Evolutionary conservation across 768 basidiomycete genomes (phyloP).

Genomic region (Pleurotus salmoneostramineus): DNA sequence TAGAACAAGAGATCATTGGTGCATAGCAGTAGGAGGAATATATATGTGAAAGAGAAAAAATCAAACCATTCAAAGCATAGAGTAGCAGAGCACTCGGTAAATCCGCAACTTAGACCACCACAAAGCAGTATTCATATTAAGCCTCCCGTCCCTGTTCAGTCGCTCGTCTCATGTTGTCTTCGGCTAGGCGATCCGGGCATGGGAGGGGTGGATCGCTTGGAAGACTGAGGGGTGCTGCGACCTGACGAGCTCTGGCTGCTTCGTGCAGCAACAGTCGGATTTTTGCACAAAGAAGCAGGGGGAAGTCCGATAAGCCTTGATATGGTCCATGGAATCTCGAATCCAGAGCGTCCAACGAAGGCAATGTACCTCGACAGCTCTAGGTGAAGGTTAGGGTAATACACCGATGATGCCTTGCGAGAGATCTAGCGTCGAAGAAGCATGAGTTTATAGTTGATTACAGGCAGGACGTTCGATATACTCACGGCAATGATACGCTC

Average conservation of each 20-base stretch:
- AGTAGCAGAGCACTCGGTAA: not conserved
- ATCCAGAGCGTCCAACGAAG: constrained; percentile 59
- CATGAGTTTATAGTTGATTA: not conserved
- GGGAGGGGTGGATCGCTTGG: constrained; percentile 22
- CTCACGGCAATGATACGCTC: constrained; percentile 87
- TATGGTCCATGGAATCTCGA: constrained; percentile 79
- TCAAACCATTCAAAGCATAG: not conserved
- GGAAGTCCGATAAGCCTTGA: constrained; percentile 78
- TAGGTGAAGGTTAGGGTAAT: constrained; percentile 93
- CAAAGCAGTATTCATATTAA: not conserved
- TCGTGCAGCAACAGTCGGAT: constrained; percentile 11
- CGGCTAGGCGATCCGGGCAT: constrained; percentile 37
- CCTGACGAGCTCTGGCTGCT: constrained; percentile 12
- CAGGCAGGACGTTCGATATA: constrained; percentile 1
- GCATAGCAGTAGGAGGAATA: not conserved
- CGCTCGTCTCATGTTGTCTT: constrained; percentile 40
- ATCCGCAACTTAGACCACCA: not conserved
- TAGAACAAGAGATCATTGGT: not conserved
- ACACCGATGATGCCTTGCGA: constrained; percentile 90
- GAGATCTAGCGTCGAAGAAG: constrained; percentile 56
- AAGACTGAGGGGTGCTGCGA: constrained; percentile 21
- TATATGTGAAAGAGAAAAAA: not conserved
- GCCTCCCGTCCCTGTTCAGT: constrained; percentile 13
- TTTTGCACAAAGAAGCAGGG: constrained; percentile 58
- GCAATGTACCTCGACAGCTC: constrained; percentile 88